These are phyloP conservation scores for Phaseolus coccineus DNA, from an alignment of 331 rosid genomes.

Conservation along the genomic window DNA sequence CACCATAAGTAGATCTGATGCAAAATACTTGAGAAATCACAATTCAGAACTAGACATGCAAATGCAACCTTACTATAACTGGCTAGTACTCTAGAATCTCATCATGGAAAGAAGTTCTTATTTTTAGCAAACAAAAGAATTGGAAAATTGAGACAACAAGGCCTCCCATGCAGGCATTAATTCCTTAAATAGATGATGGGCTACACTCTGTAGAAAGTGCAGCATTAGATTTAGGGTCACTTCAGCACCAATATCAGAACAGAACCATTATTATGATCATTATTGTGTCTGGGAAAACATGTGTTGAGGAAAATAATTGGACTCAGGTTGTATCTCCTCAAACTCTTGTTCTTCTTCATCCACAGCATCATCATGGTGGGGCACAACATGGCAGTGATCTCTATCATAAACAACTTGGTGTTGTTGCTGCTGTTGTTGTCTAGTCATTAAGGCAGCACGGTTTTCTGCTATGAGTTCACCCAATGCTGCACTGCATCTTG, in stretches of 20 bases:
- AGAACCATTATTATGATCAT: background rate
- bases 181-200: background rate
- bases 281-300: slow-evolving; percentile 50
- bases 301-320: slow-evolving; percentile 42
- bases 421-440: slow-evolving; percentile 21
- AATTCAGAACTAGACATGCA: background rate
- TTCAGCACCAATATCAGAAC: background rate
- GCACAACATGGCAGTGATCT: slow-evolving; percentile 48
- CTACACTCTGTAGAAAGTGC: background rate
- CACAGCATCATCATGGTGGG: slow-evolving; percentile 43
- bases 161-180: background rate
- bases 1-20: too few species aligned
- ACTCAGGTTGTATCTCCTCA: slow-evolving; percentile 36
- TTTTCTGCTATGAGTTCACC: slow-evolving; percentile 79
- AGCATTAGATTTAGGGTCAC: background rate
- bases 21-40: background rate
- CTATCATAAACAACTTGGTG: slow-evolving; percentile 45
- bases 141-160: background rate
- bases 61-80: background rate
- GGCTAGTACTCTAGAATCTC: background rate
- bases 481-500: slow-evolving; percentile 76
- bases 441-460: slow-evolving; percentile 63
- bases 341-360: slow-evolving; percentile 17
- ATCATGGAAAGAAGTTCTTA: background rate
- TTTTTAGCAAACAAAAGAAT: background rate